Conservation (phyloP, 1,284 basidiomycete genomes). For the Neonothopanus nambi region DNA sequence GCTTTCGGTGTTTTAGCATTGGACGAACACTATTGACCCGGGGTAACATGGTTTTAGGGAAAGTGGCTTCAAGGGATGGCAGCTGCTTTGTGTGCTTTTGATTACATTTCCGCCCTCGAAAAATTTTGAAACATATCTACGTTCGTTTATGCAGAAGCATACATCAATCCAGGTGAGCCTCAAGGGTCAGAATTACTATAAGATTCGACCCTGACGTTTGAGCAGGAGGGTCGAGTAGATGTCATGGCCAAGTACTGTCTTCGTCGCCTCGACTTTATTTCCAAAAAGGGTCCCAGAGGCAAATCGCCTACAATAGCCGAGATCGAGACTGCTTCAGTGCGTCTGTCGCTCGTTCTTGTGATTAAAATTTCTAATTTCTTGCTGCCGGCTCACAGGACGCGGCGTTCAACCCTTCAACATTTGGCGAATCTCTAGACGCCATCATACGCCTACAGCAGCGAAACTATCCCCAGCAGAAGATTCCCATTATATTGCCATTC, state of each 20-base stretch:
- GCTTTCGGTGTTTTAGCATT: conserved; percentile 24
- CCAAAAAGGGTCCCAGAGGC: conserved; percentile 80
- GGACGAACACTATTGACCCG: conserved; percentile 8
- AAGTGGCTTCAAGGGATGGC: conserved; percentile 87
- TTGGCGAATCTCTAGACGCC: conserved; percentile 84
- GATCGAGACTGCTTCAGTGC: conserved; percentile 84
- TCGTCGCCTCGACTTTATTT: conserved; percentile 66
- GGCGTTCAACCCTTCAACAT: conserved; percentile 91
- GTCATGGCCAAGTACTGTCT: conserved; percentile 89
- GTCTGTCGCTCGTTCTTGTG: conserved; percentile 24
- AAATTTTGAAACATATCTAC: conserved; percentile 83
- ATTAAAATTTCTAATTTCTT: neutral
- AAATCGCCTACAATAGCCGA: conserved; percentile 79
- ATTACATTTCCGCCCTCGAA: conserved; percentile 90
- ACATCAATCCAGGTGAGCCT: conserved; percentile 31
- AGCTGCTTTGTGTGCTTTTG: conserved; percentile 84
- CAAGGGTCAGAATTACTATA: too few species aligned
- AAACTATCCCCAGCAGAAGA: conserved; percentile 79
- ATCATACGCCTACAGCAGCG: conserved; percentile 82
- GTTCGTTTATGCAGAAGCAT: conserved; percentile 72
- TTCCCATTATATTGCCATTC: conserved; percentile 91
- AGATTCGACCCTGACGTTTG: too few species aligned
- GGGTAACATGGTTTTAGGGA: conserved; percentile 49
- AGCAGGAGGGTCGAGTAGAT: conserved; percentile 75
- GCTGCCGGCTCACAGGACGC: conserved; percentile 58